Evolutionary conservation across 257 asterid species (phyloP).

Genomic region (Craterostigma plantagineum): DNA sequence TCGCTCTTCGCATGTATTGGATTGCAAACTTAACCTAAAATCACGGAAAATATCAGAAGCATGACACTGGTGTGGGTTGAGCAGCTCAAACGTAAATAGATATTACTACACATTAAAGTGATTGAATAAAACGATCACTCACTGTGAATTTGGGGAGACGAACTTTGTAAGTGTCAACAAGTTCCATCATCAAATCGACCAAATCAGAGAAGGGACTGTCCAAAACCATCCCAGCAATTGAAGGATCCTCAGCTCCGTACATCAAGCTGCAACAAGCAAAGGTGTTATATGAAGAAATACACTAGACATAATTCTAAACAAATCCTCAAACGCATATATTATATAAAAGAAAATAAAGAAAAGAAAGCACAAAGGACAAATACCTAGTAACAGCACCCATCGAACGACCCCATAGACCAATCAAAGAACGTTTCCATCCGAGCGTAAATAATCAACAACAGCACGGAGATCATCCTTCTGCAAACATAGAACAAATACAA

Average conservation of each 20-base stretch:
- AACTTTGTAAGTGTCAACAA: slow-evolving; percentile 79
- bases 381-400: slow-evolving; percentile 97
- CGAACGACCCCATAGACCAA: slow-evolving; percentile 97
- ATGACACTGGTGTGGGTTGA: too few species aligned
- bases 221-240: slow-evolving; percentile 94
- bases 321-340: too few species aligned
- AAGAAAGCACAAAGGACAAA: slow-evolving; percentile 9
- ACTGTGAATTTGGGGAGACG: slow-evolving; percentile 91
- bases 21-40: slow-evolving; percentile 77
- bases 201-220: slow-evolving; percentile 95
- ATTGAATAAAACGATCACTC: slow-evolving; percentile 11
- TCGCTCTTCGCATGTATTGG: slow-evolving; percentile 72
- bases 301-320: too few species aligned
- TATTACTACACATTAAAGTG: too few species aligned
- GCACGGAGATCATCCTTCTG: slow-evolving; percentile 89
- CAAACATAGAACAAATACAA: slow-evolving; percentile 10
- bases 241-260: slow-evolving; percentile 97
- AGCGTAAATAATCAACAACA: slow-evolving; percentile 58
- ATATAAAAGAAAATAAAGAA: too few species aligned
- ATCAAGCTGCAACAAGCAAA: slow-evolving; percentile 51
- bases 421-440: slow-evolving; percentile 74
- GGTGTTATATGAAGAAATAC: too few species aligned
- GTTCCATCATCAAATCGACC: slow-evolving; percentile 92
- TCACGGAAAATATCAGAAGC: slow-evolving; percentile 1
- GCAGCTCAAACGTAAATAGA: too few species aligned